Conservation (phyloP, 257 asterid species). For the Asclepias syriaca region DNA sequence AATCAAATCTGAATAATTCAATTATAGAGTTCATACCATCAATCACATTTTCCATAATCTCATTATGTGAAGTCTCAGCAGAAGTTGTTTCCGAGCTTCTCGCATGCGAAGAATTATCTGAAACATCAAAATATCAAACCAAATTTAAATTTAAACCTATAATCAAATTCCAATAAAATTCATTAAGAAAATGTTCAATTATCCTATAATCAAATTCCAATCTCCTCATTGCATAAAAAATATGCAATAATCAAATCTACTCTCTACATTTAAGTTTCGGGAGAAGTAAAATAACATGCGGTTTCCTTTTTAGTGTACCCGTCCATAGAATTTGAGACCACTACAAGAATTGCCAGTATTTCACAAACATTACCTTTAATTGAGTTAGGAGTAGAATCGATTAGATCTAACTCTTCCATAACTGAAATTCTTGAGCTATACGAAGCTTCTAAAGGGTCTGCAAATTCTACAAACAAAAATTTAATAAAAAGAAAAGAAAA, state of each 20-base stretch:
- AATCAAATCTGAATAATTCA: not conserved
- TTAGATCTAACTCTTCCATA: conserved; percentile 44
- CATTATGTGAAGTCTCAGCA: conserved; percentile 11
- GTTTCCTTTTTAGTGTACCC: no score
- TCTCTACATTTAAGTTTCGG: not conserved
- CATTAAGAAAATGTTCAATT: not conserved
- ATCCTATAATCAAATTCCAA: not conserved
- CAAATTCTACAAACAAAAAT: conserved; percentile 17
- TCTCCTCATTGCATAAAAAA: not conserved
- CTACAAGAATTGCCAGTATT: not conserved
- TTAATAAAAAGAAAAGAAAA: conserved; percentile 4
- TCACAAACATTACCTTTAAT: conserved; percentile 41
- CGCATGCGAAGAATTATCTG: conserved; percentile 14
- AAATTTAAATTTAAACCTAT: not conserved
- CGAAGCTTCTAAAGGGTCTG: conserved; percentile 35
- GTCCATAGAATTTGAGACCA: not conserved
- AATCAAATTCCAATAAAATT: not conserved
- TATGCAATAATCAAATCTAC: not conserved
- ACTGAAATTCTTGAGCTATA: conserved; percentile 26
- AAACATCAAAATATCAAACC: not conserved
- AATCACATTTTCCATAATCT: conserved; percentile 14
- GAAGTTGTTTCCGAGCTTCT: conserved; percentile 4
- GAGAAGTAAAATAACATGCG: no score
- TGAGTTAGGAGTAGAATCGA: conserved; percentile 31
- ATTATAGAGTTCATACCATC: conserved; percentile 28